Conservation (phyloP, 2,329 filamentous ascomycete genomes). For the Dothistroma septosporum region DNA sequence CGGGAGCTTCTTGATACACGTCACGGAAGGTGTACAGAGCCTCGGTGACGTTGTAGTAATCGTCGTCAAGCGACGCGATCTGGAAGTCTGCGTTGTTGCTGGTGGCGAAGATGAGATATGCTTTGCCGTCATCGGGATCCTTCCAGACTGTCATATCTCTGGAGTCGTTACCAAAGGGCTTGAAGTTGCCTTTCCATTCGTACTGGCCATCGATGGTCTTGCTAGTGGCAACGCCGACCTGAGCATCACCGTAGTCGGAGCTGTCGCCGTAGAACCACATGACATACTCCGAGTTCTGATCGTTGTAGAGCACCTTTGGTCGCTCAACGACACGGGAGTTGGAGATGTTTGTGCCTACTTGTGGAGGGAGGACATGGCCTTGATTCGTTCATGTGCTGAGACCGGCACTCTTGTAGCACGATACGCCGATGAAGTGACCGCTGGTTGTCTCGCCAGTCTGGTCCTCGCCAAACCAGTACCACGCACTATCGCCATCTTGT, state of each 20-base stretch:
- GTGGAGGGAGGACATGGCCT: constrained; percentile 55
- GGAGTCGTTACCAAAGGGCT: constrained; percentile 49
- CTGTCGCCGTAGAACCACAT: constrained; percentile 66
- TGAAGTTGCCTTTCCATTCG: constrained; percentile 45
- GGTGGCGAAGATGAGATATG: constrained; percentile 55
- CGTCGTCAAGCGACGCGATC: constrained; percentile 24
- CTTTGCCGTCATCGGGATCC: constrained; percentile 56
- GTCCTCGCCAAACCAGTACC: constrained; percentile 68
- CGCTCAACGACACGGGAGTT: constrained; percentile 58
- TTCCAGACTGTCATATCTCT: constrained; percentile 59
- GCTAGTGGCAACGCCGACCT: constrained; percentile 60
- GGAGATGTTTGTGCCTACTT: constrained; percentile 33
- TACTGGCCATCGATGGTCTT: constrained; percentile 60
- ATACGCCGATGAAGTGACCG: constrained; percentile 56
- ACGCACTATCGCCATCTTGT: constrained; percentile 44
- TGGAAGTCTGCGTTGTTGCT: constrained; percentile 26
- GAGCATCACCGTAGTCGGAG: constrained; percentile 58
- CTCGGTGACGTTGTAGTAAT: constrained; percentile 25
- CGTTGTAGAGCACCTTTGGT: constrained; percentile 66
- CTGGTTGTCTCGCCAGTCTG: constrained; percentile 55
- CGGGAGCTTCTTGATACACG: constrained; percentile 52
- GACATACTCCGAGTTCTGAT: constrained; percentile 61
- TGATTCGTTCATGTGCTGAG: constrained; percentile 62
- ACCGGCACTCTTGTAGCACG: constrained; percentile 62
- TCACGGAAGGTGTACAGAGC: constrained; percentile 23